Evolutionary conservation across 2,329 filamentous ascomycete species (phyloP).

Genomic region (Parascedosporium putredinis): DNA sequence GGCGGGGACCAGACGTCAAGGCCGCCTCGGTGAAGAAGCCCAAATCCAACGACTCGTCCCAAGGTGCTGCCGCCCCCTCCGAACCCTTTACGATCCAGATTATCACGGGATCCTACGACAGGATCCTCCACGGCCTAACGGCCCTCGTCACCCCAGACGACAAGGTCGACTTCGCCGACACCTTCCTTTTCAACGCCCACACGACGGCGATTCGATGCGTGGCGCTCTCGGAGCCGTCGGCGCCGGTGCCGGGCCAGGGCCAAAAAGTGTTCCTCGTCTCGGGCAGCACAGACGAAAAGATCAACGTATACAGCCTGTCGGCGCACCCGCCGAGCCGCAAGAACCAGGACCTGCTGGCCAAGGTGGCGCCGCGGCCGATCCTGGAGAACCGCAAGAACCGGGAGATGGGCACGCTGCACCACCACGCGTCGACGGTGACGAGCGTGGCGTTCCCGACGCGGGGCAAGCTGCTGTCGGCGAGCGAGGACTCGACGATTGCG

Average conservation of each 20-base stretch:
- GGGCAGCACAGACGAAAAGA: slow-evolving; percentile 83
- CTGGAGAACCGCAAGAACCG: slow-evolving; percentile 79
- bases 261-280: slow-evolving; percentile 85
- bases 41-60: slow-evolving; percentile 14
- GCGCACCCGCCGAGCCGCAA: slow-evolving; percentile 50
- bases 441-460: slow-evolving; percentile 72
- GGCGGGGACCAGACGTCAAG: slow-evolving; percentile 17
- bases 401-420: slow-evolving; percentile 75
- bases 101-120: slow-evolving; percentile 86
- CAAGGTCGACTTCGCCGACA: slow-evolving; percentile 65
- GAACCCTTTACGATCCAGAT: slow-evolving; percentile 63
- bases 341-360: slow-evolving; percentile 50
- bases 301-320: slow-evolving; percentile 90
- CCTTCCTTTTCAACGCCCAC: slow-evolving; percentile 93
- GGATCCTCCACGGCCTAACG: slow-evolving; percentile 80
- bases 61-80: slow-evolving; percentile 3
- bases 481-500: slow-evolving; percentile 85
- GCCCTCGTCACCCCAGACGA: slow-evolving; percentile 47
- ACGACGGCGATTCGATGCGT: slow-evolving; percentile 81
- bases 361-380: slow-evolving; percentile 61
- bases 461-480: slow-evolving; percentile 76
- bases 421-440: slow-evolving; percentile 77
- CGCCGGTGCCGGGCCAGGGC: slow-evolving; percentile 46
- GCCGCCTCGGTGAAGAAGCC: slow-evolving; percentile 21
- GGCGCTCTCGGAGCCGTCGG: slow-evolving; percentile 69